These are phyloP conservation scores for Hebeloma cylindrosporum DNA, from an alignment of 768 basidiomycete genomes.

Conservation along the genomic window DNA sequence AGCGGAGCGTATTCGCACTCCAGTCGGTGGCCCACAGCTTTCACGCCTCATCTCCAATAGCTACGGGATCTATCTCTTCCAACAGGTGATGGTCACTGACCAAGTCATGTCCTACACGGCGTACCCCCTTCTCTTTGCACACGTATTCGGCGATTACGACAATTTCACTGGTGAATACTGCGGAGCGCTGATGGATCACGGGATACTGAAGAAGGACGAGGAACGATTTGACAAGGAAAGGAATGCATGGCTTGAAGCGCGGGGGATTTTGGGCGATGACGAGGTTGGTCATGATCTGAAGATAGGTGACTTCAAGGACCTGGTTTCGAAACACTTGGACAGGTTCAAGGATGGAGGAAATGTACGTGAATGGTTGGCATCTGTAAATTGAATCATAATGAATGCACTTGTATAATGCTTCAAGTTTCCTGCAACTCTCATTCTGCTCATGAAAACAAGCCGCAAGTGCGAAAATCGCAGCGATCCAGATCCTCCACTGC, in stretches of 20 bases:
- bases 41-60: neutral
- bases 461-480: too few species aligned
- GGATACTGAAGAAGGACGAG: neutral
- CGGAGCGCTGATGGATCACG: neutral
- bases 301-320: neutral
- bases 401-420: too few species aligned
- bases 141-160: slow-evolving; percentile 1
- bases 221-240: neutral
- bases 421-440: too few species aligned
- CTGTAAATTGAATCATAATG: too few species aligned
- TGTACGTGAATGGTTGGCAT: too few species aligned
- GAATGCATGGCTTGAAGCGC: neutral
- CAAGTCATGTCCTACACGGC: neutral
- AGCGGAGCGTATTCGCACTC: neutral
- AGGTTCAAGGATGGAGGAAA: neutral
- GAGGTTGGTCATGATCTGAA: neutral
- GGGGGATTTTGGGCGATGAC: neutral
- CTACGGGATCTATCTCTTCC: neutral
- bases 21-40: neutral
- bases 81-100: neutral
- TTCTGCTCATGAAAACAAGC: too few species aligned
- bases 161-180: neutral
- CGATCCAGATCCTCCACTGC: too few species aligned
- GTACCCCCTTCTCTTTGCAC: neutral
- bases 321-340: neutral